Base-by-base conservation (phyloP, 2,329 filamentous ascomycete genomes). In the Calonectria pseudoturangicola region DNA sequence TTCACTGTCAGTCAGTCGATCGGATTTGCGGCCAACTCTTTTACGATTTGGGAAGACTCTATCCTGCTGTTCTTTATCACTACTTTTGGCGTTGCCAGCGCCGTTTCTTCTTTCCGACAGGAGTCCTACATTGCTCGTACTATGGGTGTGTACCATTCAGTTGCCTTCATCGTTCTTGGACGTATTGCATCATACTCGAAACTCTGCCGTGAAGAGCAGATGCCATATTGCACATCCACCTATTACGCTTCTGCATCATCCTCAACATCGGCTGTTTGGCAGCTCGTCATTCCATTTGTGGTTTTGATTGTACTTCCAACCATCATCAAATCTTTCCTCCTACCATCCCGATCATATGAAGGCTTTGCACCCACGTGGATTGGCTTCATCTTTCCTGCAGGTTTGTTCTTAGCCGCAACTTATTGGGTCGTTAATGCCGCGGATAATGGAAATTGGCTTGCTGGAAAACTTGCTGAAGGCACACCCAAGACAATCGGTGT, bases 21-120 rank as follows among this genome's bases (percentile, higher is more conserved):
- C 65, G 96, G 97, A 9, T 99, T 98, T 82, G 96, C 96, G 0
- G 97, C 97, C 4, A 99, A 99, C 85, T 99, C 97, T 0, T 99
- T 96, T 85, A 98, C 96, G 0, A 98, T 99, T 76, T 99, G 97
- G 96, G 97, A 99, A 85, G 97, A 99, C 81, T 94, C 95, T 16
- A 98, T 98, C 69, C 89, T 98, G 5, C 88, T 98, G 3, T 98
- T 98, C 86, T 96, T 98, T 85, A 90, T 98, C 71, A 92, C 92
- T 2, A 97, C 96, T 0, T 98, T 98, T 81, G 96, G 95, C 36
- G 84, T 95, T 8, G 88, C 93, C n/a, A 91, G 93, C 43, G 90
- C 93, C 15, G 84, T 95, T 15, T 92, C 93, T 2, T 96, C 96
- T 0, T 89, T 98, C 79, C 91, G 94, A 18, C 92, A 95, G 75